Evolutionary conservation across 2,329 filamentous ascomycete genomes (phyloP), one percentile per base, ranked within the genome.

Genomic region (Colletotrichum gigasporum): DNA sequence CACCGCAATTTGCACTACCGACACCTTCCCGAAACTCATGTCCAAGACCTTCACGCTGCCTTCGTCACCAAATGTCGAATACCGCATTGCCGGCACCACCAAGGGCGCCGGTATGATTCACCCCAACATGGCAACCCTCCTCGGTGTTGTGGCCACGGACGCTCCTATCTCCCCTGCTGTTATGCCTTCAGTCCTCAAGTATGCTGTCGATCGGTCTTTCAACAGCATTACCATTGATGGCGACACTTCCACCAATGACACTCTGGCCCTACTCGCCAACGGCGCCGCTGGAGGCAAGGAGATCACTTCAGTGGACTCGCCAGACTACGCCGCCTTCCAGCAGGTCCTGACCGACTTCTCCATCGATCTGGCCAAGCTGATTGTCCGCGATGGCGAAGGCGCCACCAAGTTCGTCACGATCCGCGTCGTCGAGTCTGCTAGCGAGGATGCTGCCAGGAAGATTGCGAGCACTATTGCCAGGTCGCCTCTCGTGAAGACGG

Each of bases 91-190:
- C 11, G 96, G 96, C 71, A 96, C 97, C 88, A 97, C 95, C 73
- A 99, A 99, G 82, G 96, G 96, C 61, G 96, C 96, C 5, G 96
- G 96, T 73, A 99, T 99, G 96, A 97, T 99, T 76, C 94, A 97
- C 75, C 96, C 96, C 48, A 98, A 99, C 82, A 97, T 99, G 94
- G 96, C 94, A 28, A 99, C 96, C 1, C 87, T 98, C 32, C 88
- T 99, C 34, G 94, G 93, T 56, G 91, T 98, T 66, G 86, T 98
- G 72, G 94, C 93, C 72, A 99, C 96, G 12, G 96, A 99, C 71
- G 95, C 91, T 1, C 91, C 94, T 28, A 87, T 98, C 72, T 84
- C 88, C 0, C 83, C 91, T 3, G 74, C 79, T 1, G 85, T 91
- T 9, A 87, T 97, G 63, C 87, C 89, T 50, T 78, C 84, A 0